phyloP scores from a whole-genome alignment of 1,284 basidiomycete species.

The Pyrrhoderma noxium region DNA sequence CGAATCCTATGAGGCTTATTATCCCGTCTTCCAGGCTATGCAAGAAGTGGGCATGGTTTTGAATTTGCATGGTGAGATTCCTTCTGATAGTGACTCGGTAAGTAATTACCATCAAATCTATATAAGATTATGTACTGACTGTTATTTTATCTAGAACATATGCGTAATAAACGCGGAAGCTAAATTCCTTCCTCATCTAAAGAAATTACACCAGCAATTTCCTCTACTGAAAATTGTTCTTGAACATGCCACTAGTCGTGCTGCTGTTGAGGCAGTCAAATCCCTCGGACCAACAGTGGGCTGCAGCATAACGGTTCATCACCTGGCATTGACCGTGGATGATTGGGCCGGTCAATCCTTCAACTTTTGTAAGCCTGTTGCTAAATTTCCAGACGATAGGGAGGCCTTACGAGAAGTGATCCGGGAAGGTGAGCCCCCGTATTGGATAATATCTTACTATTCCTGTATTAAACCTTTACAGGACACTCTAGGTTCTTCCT shows the following conservation, averaged over 20 bases:
- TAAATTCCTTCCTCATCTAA: constrained; percentile 84
- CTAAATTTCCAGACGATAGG: constrained; percentile 92
- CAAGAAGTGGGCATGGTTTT: constrained; percentile 90
- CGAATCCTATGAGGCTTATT: constrained; percentile 93
- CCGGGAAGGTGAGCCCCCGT: constrained; percentile 49
- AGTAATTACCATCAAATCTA: constrained; percentile 23
- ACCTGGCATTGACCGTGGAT: constrained; percentile 91
- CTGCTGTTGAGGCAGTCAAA: constrained; percentile 89
- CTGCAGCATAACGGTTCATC: constrained; percentile 97
- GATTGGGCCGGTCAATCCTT: constrained; percentile 96
- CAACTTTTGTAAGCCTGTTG: constrained; percentile 98
- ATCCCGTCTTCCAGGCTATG: constrained; percentile 94
- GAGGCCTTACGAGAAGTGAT: constrained; percentile 80
- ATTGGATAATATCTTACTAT: not conserved
- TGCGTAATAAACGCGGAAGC: constrained; percentile 94
- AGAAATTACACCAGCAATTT: constrained; percentile 77
- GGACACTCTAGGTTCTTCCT: constrained; percentile 97
- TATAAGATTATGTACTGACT: too few relatives aligned
- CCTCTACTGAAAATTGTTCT: constrained; percentile 94
- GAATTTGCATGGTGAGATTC: constrained; percentile 96
- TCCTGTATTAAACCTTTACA: constrained; percentile 2
- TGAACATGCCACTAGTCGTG: constrained; percentile 97
- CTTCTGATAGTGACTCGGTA: constrained; percentile 78
- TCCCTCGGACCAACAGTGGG: constrained; percentile 83
- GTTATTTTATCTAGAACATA: constrained; percentile 55